These are phyloP conservation scores for Leucocoprinus birnbaumii DNA, from an alignment of 768 basidiomycete species.

Conservation along the genomic window DNA sequence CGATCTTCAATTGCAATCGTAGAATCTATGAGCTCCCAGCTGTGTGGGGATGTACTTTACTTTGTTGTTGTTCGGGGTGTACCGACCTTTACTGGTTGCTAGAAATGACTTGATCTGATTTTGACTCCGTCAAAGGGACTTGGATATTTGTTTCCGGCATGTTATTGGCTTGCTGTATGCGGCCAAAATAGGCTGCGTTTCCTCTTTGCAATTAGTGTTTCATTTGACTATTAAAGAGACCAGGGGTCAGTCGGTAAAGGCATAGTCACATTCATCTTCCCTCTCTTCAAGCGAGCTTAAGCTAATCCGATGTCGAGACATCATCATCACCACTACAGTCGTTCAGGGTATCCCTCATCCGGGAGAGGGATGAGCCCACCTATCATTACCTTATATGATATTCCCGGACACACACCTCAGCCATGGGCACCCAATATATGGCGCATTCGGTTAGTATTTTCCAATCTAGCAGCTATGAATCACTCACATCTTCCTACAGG, in stretches of 20 bases:
- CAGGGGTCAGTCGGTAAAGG: not conserved
- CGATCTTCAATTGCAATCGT: not conserved
- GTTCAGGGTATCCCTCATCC: slow-evolving; percentile 3
- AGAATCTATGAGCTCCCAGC: not conserved
- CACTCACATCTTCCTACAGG: slow-evolving; percentile 26
- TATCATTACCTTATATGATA: slow-evolving; percentile 64
- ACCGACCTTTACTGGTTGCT: not conserved
- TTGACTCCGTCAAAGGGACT: not conserved
- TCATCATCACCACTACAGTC: slow-evolving; percentile 3
- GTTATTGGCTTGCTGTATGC: not conserved
- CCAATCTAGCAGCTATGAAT: not conserved
- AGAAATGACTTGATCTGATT: slow-evolving; percentile 11
- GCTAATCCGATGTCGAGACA: slow-evolving; percentile 7
- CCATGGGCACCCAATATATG: slow-evolving; percentile 80
- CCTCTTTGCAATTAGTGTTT: not conserved
- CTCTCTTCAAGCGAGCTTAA: not conserved
- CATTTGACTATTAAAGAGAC: slow-evolving; percentile 3
- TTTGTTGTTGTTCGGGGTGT: not conserved
- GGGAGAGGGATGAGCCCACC: slow-evolving; percentile 24
- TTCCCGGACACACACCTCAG: slow-evolving; percentile 54
- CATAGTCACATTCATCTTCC: not conserved
- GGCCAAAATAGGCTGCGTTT: slow-evolving; percentile 1
- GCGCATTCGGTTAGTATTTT: slow-evolving; percentile 53
- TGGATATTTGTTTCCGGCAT: not conserved
- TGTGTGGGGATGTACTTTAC: not conserved